phyloP scores from a whole-genome alignment of 495 filamentous ascomycete genomes.

The Neurospora sp. region DNA sequence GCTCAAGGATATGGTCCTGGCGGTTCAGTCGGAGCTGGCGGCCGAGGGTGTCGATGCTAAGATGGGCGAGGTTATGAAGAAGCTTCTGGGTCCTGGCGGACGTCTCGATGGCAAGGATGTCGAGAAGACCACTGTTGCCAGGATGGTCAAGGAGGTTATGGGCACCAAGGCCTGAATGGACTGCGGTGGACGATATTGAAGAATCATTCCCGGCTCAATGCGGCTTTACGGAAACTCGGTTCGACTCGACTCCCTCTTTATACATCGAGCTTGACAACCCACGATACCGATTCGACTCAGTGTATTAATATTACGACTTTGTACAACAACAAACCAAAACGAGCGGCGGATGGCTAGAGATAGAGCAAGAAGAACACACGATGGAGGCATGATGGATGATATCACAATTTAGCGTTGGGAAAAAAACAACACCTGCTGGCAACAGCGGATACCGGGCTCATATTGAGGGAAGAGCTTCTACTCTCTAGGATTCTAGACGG shows the following conservation, averaged over 20 bases:
- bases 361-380: neutral
- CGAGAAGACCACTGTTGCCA: constrained; percentile 24
- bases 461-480: neutral
- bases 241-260: neutral
- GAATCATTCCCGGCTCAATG: neutral
- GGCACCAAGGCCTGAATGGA: neutral
- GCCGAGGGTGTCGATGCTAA: constrained; percentile 16
- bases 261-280: neutral
- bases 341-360: neutral
- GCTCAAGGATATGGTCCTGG: constrained; percentile 27
- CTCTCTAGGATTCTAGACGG: neutral
- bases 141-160: constrained; percentile 23
- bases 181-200: neutral
- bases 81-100: constrained; percentile 22
- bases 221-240: neutral
- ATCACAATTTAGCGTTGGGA: neutral
- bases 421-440: neutral
- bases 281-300: neutral
- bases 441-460: neutral
- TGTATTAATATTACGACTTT: neutral
- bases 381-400: neutral
- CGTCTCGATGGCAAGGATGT: constrained; percentile 29
- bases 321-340: neutral
- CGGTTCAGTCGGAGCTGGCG: constrained; percentile 23
- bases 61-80: constrained; percentile 29